Evolutionary conservation across 140 eudicot species (phyloP).

Genomic region (Oenanthe javanica): DNA sequence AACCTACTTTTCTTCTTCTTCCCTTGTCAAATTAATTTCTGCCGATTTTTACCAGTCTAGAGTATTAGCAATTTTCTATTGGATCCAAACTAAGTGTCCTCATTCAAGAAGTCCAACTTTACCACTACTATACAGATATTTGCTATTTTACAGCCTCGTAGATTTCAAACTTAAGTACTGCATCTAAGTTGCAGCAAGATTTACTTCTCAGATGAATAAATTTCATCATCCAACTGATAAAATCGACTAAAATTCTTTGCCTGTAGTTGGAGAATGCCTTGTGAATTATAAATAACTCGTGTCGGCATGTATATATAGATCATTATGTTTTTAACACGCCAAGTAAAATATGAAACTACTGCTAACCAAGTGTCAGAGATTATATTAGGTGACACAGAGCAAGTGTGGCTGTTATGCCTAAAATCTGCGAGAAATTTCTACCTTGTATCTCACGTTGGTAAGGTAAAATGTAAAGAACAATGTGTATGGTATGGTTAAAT

Average conservation of each 20-base stretch:
- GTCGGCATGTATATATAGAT: neutral
- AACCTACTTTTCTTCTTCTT: neutral
- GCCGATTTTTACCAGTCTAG: neutral
- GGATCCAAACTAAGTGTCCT: neutral
- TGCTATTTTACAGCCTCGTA: neutral
- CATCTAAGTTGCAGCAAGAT: neutral
- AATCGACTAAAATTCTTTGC: too few species aligned
- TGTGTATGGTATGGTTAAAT: neutral
- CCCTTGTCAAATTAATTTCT: neutral
- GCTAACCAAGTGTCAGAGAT: neutral
- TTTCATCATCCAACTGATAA: neutral
- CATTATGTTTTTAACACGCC: too few species aligned
- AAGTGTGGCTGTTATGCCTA: neutral
- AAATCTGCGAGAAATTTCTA: neutral
- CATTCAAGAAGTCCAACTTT: neutral
- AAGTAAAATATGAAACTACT: neutral
- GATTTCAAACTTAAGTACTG: neutral
- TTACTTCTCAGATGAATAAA: neutral
- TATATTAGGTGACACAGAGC: neutral
- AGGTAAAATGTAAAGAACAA: neutral
- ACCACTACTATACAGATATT: neutral
- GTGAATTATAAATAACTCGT: neutral
- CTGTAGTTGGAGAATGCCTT: too few species aligned
- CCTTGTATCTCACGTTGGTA: neutral
- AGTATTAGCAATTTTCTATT: neutral